Conservation (phyloP, 2,329 filamentous ascomycete genomes). For the Pyrenochaeta sp. region DNA sequence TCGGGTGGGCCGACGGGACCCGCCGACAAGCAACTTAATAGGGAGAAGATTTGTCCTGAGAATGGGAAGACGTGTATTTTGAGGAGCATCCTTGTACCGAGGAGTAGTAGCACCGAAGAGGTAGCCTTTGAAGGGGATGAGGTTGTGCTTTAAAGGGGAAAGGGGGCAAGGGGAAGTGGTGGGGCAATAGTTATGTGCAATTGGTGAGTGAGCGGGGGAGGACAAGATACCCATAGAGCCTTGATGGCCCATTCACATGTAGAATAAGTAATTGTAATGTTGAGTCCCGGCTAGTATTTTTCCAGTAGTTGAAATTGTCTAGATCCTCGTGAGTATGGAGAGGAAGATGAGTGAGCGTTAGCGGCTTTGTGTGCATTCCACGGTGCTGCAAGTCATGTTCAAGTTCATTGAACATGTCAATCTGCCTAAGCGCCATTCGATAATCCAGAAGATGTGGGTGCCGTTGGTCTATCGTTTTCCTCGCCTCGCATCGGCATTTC, state of each 20-base stretch:
- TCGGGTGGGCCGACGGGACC: constrained; percentile 68
- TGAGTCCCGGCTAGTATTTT: neutral
- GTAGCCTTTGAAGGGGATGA: constrained; percentile 16
- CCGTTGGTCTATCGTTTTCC: neutral
- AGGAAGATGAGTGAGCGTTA: neutral
- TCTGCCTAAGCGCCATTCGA: neutral
- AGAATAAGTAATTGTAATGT: constrained; percentile 6
- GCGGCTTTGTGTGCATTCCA: neutral
- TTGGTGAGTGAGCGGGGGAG: neutral
- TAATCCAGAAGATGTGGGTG: neutral
- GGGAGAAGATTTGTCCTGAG: constrained; percentile 66
- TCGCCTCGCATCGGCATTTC: neutral
- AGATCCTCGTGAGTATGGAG: neutral
- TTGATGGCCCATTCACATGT: constrained; percentile 2
- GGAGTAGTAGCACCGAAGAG: constrained; percentile 16
- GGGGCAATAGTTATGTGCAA: no score
- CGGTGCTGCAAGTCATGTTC: neutral
- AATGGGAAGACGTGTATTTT: constrained; percentile 57
- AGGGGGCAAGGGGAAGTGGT: neutral
- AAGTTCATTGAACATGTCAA: neutral
- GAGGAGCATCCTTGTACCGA: constrained; percentile 51
- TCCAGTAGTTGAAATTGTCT: neutral
- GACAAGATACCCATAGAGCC: constrained; percentile 7
- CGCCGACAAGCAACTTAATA: constrained; percentile 64
- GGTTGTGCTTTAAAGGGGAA: constrained; percentile 7